Evolutionary conservation across 1,284 basidiomycete species (phyloP).

Genomic region (Irpex lacteus): DNA sequence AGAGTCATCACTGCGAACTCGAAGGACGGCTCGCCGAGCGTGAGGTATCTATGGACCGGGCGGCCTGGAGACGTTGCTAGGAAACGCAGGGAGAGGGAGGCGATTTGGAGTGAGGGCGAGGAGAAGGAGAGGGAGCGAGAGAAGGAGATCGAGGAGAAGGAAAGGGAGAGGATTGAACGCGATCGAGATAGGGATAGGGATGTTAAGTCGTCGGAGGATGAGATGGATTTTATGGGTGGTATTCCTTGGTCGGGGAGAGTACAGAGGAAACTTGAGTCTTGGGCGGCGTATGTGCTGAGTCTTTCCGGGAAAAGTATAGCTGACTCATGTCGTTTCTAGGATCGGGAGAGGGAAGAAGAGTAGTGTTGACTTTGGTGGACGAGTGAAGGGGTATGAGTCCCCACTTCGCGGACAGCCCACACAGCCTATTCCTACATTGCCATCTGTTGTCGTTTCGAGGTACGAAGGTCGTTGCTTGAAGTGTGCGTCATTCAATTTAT

Average conservation of each 20-base stretch:
- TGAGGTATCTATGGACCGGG: constrained; percentile 41
- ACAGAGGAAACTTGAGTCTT: constrained; percentile 67
- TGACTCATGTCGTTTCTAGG: constrained; percentile 15
- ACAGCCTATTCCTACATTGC: constrained; percentile 21
- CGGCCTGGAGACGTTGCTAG: constrained; percentile 29
- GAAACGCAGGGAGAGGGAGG: constrained; percentile 32
- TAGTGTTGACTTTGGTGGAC: constrained; percentile 32
- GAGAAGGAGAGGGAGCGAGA: constrained; percentile 25
- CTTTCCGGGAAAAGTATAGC: background rate
- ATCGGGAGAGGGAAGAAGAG: constrained; percentile 34
- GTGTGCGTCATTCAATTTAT: background rate
- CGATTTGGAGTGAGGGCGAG: constrained; percentile 32
- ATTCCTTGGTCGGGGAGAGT: constrained; percentile 57
- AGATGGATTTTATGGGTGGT: constrained; percentile 35
- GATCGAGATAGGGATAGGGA: constrained; percentile 36
- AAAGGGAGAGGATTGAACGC: constrained; percentile 29
- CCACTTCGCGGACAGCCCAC: constrained; percentile 21
- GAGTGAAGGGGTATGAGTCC: constrained; percentile 24
- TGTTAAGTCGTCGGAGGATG: constrained; percentile 34
- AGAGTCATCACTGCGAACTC: constrained; percentile 27
- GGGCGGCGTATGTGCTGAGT: constrained; percentile 56
- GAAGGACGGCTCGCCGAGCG: constrained; percentile 34
- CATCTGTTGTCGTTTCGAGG: constrained; percentile 35
- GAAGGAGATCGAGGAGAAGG: constrained; percentile 27
- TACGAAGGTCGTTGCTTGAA: constrained; percentile 15